Evolutionary conservation across 2,329 filamentous ascomycete genomes (phyloP).

Genomic region (Epichloe festucae): DNA sequence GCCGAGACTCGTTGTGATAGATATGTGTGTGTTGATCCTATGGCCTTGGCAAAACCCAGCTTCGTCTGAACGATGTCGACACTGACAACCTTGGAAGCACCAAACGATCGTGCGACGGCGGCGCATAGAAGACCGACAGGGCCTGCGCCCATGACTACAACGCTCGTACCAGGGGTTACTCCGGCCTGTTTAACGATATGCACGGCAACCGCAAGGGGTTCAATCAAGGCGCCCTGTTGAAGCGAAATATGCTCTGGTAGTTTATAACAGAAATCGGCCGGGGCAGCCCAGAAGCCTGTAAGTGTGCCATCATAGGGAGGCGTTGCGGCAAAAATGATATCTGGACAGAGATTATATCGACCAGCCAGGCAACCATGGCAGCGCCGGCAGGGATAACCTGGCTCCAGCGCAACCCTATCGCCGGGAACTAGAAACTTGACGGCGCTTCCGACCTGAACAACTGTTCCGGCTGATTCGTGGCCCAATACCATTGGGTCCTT

Average conservation of each 20-base stretch:
- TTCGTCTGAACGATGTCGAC: slow-evolving; percentile 77
- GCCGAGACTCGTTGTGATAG: slow-evolving; percentile 48
- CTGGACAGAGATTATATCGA: slow-evolving; percentile 50
- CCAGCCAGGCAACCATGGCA: slow-evolving; percentile 48
- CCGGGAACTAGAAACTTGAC: slow-evolving; percentile 31
- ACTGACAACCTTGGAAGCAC: slow-evolving; percentile 65
- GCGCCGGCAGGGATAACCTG: slow-evolving; percentile 47
- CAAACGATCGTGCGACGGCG: slow-evolving; percentile 71
- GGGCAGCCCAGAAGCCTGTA: slow-evolving; percentile 48
- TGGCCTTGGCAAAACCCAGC: slow-evolving; percentile 63
- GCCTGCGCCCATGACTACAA: too few relatives aligned
- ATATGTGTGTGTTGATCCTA: slow-evolving; percentile 60
- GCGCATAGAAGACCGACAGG: slow-evolving; percentile 67
- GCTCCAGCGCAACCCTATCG: slow-evolving; percentile 54
- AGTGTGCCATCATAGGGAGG: slow-evolving; percentile 36
- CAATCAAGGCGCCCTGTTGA: slow-evolving; percentile 50
- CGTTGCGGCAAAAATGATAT: slow-evolving; percentile 36
- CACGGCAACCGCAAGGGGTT: slow-evolving; percentile 76
- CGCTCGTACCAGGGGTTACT: too few relatives aligned
- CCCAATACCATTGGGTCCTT: slow-evolving; percentile 52
- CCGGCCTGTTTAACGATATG: slow-evolving; percentile 62
- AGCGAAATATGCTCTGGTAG: slow-evolving; percentile 44
- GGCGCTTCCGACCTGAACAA: slow-evolving; percentile 41
- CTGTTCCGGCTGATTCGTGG: slow-evolving; percentile 50
- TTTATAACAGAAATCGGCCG: slow-evolving; percentile 46